Base-by-base conservation (phyloP, 495 filamentous ascomycete species). In the Xylaria flabelliformis region DNA sequence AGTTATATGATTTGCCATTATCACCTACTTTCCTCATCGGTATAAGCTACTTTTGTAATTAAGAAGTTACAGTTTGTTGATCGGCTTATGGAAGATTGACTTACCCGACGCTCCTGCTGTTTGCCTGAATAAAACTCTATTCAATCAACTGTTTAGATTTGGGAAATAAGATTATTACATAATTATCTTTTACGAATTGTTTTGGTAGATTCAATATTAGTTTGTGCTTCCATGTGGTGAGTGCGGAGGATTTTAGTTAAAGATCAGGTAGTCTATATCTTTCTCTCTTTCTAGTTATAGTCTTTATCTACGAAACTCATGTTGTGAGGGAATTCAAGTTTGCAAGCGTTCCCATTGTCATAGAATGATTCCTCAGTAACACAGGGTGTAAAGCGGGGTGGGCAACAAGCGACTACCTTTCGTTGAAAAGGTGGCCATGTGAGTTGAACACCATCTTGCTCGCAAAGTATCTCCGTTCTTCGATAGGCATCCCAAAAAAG, bases 401-500 rank as follows among this genome's bases (percentile, higher is more conserved):
- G 26, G 26, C 26, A 29, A 29, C 26, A 29, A 29, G 26, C 26
- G 26, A 29, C 26, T 29, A 29, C 26, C 26, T 29, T 36, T 34
- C 19, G 55, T 39, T 21, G 50, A 13, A 67, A 67, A 21, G 64
- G 64, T 12, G 26, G 39, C 64, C 64, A 67, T 32, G 24, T 0
- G 44, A 67, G 46, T 15, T 36, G 26, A 13, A 17, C 3, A 21
- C 26, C 15, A 3, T 51, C n/a, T 13, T 24, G 4, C 0, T n/a
- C 29, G 4, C 64, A 67, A 1, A 36, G 29, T 1, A 32, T 2
- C 19, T 36, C 64, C 3, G 64, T 53, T 0, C 64, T 17, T 0
- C 10, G 13, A 17, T 51, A 67, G 0, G 64, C 64, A 3, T 51
- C 46, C 64, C 64, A 67, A n/a, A 51, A 67, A 0, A 67, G 46